Percentiles rank a stretch among this genome's conserved stretches.
These are phyloP conservation scores for Populus alba DNA, from an alignment of 345 rosid species.

Conservation along the genomic window DNA sequence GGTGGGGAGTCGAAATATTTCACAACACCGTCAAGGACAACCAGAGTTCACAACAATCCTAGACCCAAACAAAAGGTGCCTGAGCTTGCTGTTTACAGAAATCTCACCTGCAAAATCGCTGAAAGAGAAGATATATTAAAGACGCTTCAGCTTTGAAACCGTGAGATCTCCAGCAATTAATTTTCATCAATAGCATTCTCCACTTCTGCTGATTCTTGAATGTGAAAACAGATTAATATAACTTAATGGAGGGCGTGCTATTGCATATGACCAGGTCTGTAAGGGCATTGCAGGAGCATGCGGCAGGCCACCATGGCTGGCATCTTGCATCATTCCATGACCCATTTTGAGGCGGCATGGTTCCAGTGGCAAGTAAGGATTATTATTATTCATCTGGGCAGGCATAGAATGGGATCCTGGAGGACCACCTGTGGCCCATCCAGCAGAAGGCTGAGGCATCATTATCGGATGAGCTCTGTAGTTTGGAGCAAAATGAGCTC, in stretches of 20 bases:
- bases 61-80: background rate
- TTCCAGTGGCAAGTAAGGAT: constrained; percentile 55
- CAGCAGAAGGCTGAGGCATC: constrained; percentile 57
- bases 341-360: constrained; percentile 50
- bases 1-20: background rate
- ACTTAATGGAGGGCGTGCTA: constrained; percentile 1
- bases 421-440: constrained; percentile 58
- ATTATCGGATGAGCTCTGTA: constrained; percentile 34
- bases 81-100: background rate
- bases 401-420: constrained; percentile 51
- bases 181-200: background rate
- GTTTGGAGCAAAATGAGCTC: constrained; percentile 38
- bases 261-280: constrained; percentile 43
- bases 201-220: background rate
- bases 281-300: constrained; percentile 37
- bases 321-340: constrained; percentile 64
- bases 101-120: constrained; percentile 5
- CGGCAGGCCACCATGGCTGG: constrained; percentile 37
- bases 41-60: background rate
- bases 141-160: background rate
- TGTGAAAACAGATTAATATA: background rate
- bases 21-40: background rate
- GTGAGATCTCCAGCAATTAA: background rate
- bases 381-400: constrained; percentile 47
- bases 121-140: background rate